A percentile compares a stretch with the other conserved stretches of the same genome.
phyloP scores from a whole-genome alignment of 805 yeast genomes.

The Jamesozyma spencerorum region DNA sequence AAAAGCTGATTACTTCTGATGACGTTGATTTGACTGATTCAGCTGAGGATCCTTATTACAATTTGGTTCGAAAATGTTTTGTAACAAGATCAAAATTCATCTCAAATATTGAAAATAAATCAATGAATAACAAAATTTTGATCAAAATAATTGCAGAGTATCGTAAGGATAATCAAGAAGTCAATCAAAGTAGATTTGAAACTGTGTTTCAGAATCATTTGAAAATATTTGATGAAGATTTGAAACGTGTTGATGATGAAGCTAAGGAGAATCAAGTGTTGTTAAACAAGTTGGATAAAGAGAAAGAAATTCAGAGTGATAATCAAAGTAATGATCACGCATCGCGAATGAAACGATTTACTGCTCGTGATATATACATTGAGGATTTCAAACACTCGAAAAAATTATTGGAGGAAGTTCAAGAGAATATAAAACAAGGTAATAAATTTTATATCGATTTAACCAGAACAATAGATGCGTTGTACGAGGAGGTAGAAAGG shows the following conservation, averaged over 20 bases:
- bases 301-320: constrained; percentile 29
- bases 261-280: constrained; percentile 32
- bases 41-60: constrained; percentile 29
- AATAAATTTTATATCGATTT: constrained; percentile 60
- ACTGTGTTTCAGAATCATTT: constrained; percentile 36
- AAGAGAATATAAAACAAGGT: constrained; percentile 58
- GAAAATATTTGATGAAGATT: constrained; percentile 39
- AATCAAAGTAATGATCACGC: not conserved
- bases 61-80: constrained; percentile 30
- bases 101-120: constrained; percentile 37
- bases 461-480: constrained; percentile 35
- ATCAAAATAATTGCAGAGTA: constrained; percentile 45
- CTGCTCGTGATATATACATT: constrained; percentile 17
- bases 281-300: constrained; percentile 30
- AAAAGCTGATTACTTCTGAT: constrained; percentile 32
- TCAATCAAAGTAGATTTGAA: constrained; percentile 26
- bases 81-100: constrained; percentile 25
- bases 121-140: constrained; percentile 39
- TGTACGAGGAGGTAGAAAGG: constrained; percentile 41
- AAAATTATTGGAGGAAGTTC: constrained; percentile 42
- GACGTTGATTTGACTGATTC: constrained; percentile 28
- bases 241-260: constrained; percentile 38
- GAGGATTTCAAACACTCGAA: constrained; percentile 20
- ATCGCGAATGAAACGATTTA: constrained; percentile 9
- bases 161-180: constrained; percentile 29